Evolutionary conservation across 176 grass and related monocot species (phyloP).

Genomic region (Alopecurus myosuroides): DNA sequence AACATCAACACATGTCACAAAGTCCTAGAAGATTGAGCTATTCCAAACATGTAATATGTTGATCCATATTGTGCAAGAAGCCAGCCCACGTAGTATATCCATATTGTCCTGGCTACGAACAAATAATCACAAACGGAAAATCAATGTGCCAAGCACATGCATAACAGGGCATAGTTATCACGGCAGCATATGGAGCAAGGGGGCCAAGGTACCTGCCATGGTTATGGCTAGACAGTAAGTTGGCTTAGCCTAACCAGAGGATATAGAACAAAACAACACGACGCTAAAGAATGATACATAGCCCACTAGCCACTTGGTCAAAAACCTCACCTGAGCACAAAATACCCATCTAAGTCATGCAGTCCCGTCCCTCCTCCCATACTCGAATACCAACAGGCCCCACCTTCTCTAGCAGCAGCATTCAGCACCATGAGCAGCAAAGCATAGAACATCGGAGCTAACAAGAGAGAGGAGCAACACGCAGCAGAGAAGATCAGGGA

Average conservation of each 20-base stretch:
- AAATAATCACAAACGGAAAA: constrained; percentile 2
- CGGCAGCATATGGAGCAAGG: neutral
- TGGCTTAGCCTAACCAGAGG: neutral
- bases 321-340: neutral
- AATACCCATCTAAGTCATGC: neutral
- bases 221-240: neutral
- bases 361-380: neutral
- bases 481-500: neutral
- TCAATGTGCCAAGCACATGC: neutral
- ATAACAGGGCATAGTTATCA: neutral
- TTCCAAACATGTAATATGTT: neutral
- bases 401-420: neutral
- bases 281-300: neutral
- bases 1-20: neutral
- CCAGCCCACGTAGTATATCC: neutral
- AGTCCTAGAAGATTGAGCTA: neutral
- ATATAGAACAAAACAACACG: neutral
- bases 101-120: neutral
- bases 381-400: neutral
- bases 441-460: neutral
- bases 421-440: neutral
- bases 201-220: neutral
- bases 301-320: neutral
- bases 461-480: neutral
- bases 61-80: neutral